Base-by-base conservation (phyloP, 2,329 filamentous ascomycete species). In the Lomentospora prolificans region DNA sequence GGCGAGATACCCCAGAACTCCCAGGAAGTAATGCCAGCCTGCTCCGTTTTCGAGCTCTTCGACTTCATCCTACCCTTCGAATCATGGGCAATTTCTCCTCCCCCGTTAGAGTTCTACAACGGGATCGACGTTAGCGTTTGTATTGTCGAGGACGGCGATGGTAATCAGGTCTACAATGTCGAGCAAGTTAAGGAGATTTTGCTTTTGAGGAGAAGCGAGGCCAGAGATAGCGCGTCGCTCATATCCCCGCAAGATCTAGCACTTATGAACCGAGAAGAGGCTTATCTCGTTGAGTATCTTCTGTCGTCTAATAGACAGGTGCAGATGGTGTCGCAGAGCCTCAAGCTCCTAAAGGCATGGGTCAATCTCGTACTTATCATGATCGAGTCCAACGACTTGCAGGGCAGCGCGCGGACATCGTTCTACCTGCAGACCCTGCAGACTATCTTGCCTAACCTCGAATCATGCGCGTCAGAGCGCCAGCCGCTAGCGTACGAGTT, bases 391-490 rank as follows among this genome's bases (percentile, higher is more conserved):
- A 90, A 89, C 61, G 87, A 94, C 55, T 86, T 95, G 66, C 86
- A 88, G 58, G 80, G 82, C 55, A 81, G 81, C 1, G 81, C 80
- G 28, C 86, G 86, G 64, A 85, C 85, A 4, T 82, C 86, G 0
- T 91, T 96, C 66, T 84, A 95, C 56, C 72, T 97, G 9, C 90
- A 95, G 66, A 85, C 88, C 0, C 76, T 99, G 4, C 91, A 97
- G 65, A 81, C 92, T 12, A 87, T 95, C 51, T 77, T 96, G 5
- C 91, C 94, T 0, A 95, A 90, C 60, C 79, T 99, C 10, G 92
- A 97, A 66, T 79, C 79, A 17, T 86, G 87, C 52, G 83, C 89
- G 56, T 77, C 81, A 4, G 82, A 87, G 8, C 83, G 86, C 56
- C 76, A 85, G 1, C 75, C 77, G 12, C 85, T 90, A 55, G 87